Evolutionary conservation across 148 eudicot genomes (phyloP), one percentile per base, ranked within the genome.

Genomic region (Linanthus parryae): DNA sequence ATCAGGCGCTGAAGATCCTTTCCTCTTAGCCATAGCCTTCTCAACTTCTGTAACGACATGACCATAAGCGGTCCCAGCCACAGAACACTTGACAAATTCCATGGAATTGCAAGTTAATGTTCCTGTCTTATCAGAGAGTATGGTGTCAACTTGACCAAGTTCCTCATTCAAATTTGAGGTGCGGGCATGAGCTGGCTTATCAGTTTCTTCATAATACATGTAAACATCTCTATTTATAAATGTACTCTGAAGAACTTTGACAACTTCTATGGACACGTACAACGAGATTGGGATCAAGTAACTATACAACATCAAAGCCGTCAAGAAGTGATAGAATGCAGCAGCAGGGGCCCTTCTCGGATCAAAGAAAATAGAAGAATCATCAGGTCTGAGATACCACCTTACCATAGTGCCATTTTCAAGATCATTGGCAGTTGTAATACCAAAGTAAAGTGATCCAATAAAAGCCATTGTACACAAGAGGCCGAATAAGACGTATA

Each of bases 101-200:
- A 91, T 91, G 0, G 95, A 81, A 36, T 91, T 91, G 66, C 98
- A 83, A 9, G 98, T 91, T 65, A 91, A 60, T 2, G 98, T 91
- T 5, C 98, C 98, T 0, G 98, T 91, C 65, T 91, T 91, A 64
- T 91, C 98, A 37, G 98, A 91, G 29, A 91, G 86, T 33, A 91
- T 81, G 2, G 98, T 91, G 65, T 86, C 79, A 34, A 91, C 86
- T 64, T 86, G 98, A 54, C 98, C 98, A 27, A 91, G 84, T 56
- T 91, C 98, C 70, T 91, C 98, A 10, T 76, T 91, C 59, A 91
- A 64, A 72, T 91, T 91, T 44, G 98, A 91, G 48, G 95, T 91
- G 14, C 98, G 76, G 9, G 98, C 95, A 48, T 74, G 79, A 6
- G 98, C 95, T 15, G 98, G 95, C 57, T 81, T 83, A 58, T 91